Conservation (phyloP, 805 yeast genomes). For the Ascoidea asiatica region DNA sequence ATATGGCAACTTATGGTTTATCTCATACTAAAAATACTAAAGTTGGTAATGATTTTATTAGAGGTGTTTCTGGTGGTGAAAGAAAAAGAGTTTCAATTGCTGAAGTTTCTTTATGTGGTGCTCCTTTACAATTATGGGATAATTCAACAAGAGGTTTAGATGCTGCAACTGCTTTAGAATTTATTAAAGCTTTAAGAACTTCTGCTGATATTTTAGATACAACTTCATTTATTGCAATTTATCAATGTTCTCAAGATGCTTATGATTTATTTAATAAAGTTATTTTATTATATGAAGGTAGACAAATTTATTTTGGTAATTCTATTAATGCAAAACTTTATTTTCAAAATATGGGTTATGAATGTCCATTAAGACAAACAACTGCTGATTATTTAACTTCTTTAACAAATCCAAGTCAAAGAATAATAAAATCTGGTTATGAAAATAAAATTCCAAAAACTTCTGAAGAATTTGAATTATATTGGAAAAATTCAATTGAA, state of each 20-base stretch:
- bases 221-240: conserved; percentile 50
- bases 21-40: conserved; percentile 46
- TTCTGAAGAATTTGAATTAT: conserved; percentile 42
- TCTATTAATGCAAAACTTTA: conserved; percentile 36
- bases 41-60: conserved; percentile 52
- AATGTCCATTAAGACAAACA: conserved; percentile 49
- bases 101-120: conserved; percentile 38
- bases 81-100: conserved; percentile 63
- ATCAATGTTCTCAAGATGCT: conserved; percentile 41
- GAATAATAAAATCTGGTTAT: conserved; percentile 33
- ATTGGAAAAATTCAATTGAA: conserved; percentile 46
- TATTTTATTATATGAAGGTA: conserved; percentile 45
- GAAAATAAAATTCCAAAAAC: conserved; percentile 40
- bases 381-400: conserved; percentile 58
- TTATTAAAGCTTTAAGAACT: conserved; percentile 38
- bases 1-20: conserved; percentile 35
- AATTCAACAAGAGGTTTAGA: conserved; percentile 56
- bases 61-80: conserved; percentile 71
- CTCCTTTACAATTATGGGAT: conserved; percentile 39
- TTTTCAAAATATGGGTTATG: conserved; percentile 48
- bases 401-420: conserved; percentile 51
- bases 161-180: conserved; percentile 48
- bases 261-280: conserved; percentile 48
- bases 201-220: conserved; percentile 32
- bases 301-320: conserved; percentile 49